Evolutionary conservation across 2,329 filamentous ascomycete species (phyloP).

Genomic region (Sporothrix pallida): DNA sequence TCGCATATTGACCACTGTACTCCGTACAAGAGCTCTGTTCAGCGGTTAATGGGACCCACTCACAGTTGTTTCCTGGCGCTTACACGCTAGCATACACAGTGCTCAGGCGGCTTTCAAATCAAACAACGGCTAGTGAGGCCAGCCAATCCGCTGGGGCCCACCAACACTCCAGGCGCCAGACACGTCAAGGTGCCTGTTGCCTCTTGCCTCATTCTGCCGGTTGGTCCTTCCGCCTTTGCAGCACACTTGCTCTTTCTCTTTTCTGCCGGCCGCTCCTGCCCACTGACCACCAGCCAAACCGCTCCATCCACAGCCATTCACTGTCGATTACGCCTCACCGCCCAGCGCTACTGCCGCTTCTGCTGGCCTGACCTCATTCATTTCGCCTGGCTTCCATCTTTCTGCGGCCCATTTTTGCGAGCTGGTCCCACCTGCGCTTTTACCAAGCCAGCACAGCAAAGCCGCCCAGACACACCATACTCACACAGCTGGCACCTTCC

Average conservation of each 20-base stretch:
- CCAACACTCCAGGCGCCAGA: background rate
- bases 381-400: background rate
- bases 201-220: background rate
- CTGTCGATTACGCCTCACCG: slow-evolving; percentile 19
- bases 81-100: background rate
- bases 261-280: background rate
- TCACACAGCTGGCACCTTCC: background rate
- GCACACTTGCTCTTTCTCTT: background rate
- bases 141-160: background rate
- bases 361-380: slow-evolving; percentile 23
- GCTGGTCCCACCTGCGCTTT: background rate
- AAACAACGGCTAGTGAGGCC: background rate
- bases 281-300: background rate
- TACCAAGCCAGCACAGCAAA: background rate
- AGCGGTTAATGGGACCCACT: slow-evolving; percentile 15
- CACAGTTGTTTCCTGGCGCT: slow-evolving; percentile 1
- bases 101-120: slow-evolving; percentile 16
- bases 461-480: background rate
- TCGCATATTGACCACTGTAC: background rate
- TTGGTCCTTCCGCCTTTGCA: slow-evolving; percentile 19
- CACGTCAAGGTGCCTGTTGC: slow-evolving; percentile 25
- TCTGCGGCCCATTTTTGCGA: background rate
- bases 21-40: background rate
- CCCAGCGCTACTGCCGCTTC: background rate
- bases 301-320: slow-evolving; percentile 2